Conservation (phyloP, 2,329 filamentous ascomycete species). For the Penicillium sp. region DNA sequence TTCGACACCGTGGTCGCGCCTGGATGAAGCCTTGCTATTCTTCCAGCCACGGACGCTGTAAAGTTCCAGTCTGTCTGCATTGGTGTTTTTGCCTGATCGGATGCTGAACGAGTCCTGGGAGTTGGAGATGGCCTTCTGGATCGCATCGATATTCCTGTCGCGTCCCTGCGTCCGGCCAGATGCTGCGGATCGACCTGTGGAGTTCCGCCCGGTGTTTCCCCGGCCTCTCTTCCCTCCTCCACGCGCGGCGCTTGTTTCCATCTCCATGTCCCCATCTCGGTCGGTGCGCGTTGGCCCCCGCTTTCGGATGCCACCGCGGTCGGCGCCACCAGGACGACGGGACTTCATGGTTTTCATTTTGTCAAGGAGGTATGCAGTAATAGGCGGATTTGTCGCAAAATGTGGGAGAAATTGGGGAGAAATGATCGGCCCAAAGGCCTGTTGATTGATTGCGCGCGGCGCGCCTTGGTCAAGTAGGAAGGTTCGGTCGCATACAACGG, state of each 20-base stretch:
- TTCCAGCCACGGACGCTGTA: slow-evolving; percentile 62
- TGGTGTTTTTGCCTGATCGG: slow-evolving; percentile 35
- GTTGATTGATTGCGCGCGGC: background rate
- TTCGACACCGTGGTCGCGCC: slow-evolving; percentile 66
- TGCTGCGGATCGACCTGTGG: slow-evolving; percentile 8
- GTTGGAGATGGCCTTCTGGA: slow-evolving; percentile 38
- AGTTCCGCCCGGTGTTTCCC: slow-evolving; percentile 27
- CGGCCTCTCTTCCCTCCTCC: slow-evolving; percentile 37
- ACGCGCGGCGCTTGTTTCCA: slow-evolving; percentile 50
- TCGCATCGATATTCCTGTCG: slow-evolving; percentile 35
- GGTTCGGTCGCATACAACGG: background rate
- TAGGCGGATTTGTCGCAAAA: background rate
- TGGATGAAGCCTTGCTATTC: slow-evolving; percentile 66
- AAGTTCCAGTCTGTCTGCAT: slow-evolving; percentile 26
- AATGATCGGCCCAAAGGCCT: background rate
- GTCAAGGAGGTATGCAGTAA: background rate
- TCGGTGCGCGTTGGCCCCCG: slow-evolving; percentile 51
- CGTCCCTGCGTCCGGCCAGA: slow-evolving; percentile 26
- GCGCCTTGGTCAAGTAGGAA: background rate
- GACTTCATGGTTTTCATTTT: slow-evolving; percentile 36
- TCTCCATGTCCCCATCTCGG: slow-evolving; percentile 63
- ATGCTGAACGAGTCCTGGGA: slow-evolving; percentile 37
- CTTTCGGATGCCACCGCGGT: slow-evolving; percentile 53
- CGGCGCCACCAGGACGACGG: slow-evolving; percentile 29
- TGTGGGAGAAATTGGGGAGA: background rate